phyloP scores from a whole-genome alignment of 805 yeast genomes.

The Saccharomycopsis malanga region DNA sequence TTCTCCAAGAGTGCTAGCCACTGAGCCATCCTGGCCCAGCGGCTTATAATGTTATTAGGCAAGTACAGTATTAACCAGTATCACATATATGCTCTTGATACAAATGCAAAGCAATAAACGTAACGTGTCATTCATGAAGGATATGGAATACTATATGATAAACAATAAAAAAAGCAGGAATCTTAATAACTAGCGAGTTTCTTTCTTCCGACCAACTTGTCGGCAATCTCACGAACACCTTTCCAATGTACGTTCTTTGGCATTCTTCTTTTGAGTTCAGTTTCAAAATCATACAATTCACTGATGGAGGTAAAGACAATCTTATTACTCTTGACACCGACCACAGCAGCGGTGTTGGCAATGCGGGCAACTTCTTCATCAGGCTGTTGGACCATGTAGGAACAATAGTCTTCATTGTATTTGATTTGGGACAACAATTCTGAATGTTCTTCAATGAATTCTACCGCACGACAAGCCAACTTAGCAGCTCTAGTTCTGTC shows the following conservation, averaged over 20 bases:
- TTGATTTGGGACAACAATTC: slow-evolving; percentile 24
- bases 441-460: slow-evolving; percentile 50
- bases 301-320: slow-evolving; percentile 68
- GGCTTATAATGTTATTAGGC: too few species aligned
- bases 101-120: too few species aligned
- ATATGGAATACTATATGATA: too few species aligned
- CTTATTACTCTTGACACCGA: slow-evolving; percentile 77
- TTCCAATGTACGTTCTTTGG: slow-evolving; percentile 88
- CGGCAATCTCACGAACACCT: slow-evolving; percentile 66
- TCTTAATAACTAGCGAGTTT: not conserved
- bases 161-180: too few species aligned
- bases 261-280: slow-evolving; percentile 73
- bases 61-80: too few species aligned
- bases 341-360: slow-evolving; percentile 57
- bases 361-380: slow-evolving; percentile 28
- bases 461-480: slow-evolving; percentile 61
- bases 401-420: slow-evolving; percentile 30
- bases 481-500: slow-evolving; percentile 72
- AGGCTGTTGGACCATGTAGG: slow-evolving; percentile 26
- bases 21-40: too few species aligned
- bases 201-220: slow-evolving; percentile 72
- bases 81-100: too few species aligned
- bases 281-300: slow-evolving; percentile 78
- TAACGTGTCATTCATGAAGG: not conserved
- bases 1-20: too few species aligned